Evolutionary conservation across 202 grass and related monocot species (phyloP), one percentile per base, ranked within the genome.

Genomic region (Dendrocalamus latiflorus): DNA sequence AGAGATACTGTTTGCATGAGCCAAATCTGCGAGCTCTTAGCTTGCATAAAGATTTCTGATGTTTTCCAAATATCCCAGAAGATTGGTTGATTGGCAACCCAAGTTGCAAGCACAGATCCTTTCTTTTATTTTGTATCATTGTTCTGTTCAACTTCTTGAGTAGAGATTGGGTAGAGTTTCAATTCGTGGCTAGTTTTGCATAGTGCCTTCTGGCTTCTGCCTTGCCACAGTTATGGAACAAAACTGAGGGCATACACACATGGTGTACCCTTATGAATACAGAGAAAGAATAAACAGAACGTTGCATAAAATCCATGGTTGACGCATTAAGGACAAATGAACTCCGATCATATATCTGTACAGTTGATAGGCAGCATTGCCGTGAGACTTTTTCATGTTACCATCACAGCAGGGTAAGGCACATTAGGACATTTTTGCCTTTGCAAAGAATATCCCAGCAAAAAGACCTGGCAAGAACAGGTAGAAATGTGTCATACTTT

Each of bases 381-480:
- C 0, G 24, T 16, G 64, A 33, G 68, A 67, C 12, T 15, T 68
- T 34, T 67, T 86, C 68, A 28, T 74, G 88, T 51, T 44, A 68
- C 69, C 70, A 28, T 14, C 62, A 28, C 20, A 50, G 20, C 58
- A n/a, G n/a, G 63, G 28, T 3, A 61, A n/a, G 50, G 21, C 55
- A 18, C 7, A 79, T 87, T 42, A 92, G 57, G 90, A 92, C 91
- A 97, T 94, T 84, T 97, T 94, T 43, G 91, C 94, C 87, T 92
- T 97, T 57, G 94, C 94, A 82, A 97, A 94, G 86, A 97, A 92
- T 85, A 97, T 94, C 82, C 94, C 94, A 89, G 94, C 94, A 91
- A 92, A 94, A 85, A 94, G 94, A 90, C 94, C 94, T 97, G 89
- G 48, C 43, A 24, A 81, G 30, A 88, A 75, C 57, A 30, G 21